These are phyloP conservation scores for Trametes coccinea DNA, from an alignment of 768 basidiomycete species.

Conservation along the genomic window DNA sequence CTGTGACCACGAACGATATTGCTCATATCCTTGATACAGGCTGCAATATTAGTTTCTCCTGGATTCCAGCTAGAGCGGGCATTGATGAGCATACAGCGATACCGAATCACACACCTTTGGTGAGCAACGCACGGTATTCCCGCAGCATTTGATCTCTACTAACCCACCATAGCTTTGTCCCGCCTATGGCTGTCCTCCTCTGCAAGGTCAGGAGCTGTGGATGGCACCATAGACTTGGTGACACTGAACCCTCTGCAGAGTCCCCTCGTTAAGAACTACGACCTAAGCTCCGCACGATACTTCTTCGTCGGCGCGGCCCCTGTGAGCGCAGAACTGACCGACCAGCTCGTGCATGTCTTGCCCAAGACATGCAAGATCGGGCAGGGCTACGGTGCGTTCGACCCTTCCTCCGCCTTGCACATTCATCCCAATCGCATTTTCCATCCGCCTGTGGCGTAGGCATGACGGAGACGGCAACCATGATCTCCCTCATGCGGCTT, in stretches of 20 bases:
- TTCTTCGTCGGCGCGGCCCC: constrained; percentile 37
- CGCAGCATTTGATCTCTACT: background rate
- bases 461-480: constrained; percentile 65
- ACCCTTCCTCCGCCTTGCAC: background rate
- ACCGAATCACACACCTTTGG: constrained; percentile 35
- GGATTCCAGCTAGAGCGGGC: constrained; percentile 33
- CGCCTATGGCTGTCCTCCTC: constrained; percentile 35
- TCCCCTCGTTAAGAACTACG: constrained; percentile 33
- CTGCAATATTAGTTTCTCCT: constrained; percentile 32
- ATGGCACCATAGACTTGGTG: background rate
- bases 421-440: background rate
- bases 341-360: constrained; percentile 49
- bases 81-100: constrained; percentile 36
- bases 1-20: background rate
- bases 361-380: constrained; percentile 52
- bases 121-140: background rate
- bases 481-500: constrained; percentile 50
- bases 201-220: constrained; percentile 30
- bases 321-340: constrained; percentile 35
- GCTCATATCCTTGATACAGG: constrained; percentile 11
- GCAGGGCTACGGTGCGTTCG: constrained; percentile 53
- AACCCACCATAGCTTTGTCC: constrained; percentile 28
- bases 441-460: constrained; percentile 38
- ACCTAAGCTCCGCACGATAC: constrained; percentile 32
- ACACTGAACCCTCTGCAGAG: constrained; percentile 20